Base-by-base conservation (phyloP, 129 eudicot species). In the Scalesia atractyloides region DNA sequence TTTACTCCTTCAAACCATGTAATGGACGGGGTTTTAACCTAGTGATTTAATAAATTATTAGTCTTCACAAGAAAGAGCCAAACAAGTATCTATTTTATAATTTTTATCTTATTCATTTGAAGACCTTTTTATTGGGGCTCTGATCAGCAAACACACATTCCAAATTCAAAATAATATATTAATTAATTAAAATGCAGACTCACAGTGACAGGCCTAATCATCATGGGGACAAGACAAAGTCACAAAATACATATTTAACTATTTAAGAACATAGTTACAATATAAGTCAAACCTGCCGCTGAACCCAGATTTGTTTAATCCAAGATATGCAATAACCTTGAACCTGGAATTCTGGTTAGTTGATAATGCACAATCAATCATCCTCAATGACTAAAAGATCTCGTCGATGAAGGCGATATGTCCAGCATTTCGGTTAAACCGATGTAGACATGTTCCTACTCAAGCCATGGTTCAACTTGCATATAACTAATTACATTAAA, bases 371-470 rank as follows among this genome's bases (percentile, higher is more conserved):
- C 43, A 68, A 76, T 19, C 37, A 48, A 34, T n/a, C 46, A 67
- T 46, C 37, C n/a, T 14, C 53, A 19, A 57, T 2, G 39, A 54
- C 20, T 54, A 17, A 24, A 48, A 48, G 2, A 47, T 15, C 43
- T 22, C 57, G 6, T 48, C 15, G 15, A 7, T 36, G 26, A 47
- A 47, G 59, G 9, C 72, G 54, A 24, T n/a, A 47, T 67, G 22
- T 46, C 24, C 13, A 20, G 37, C 9, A 18, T 79, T n/a, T 68
- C 48, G 49, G 66, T 50, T 51, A 18, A 74, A 50, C 66, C 16
- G 79, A 74, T 64, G 44, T 33, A 66, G 80, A 80, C 80, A 70
- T 75, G 22, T 81, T 69, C 77, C 73, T 46, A 75, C 72, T 69
- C 69, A 18, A 53, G 56, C 66, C 50, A 70, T 24, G 13, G 61